Evolutionary conservation across 441 rosid species (phyloP).

Genomic region (Sinapis alba): DNA sequence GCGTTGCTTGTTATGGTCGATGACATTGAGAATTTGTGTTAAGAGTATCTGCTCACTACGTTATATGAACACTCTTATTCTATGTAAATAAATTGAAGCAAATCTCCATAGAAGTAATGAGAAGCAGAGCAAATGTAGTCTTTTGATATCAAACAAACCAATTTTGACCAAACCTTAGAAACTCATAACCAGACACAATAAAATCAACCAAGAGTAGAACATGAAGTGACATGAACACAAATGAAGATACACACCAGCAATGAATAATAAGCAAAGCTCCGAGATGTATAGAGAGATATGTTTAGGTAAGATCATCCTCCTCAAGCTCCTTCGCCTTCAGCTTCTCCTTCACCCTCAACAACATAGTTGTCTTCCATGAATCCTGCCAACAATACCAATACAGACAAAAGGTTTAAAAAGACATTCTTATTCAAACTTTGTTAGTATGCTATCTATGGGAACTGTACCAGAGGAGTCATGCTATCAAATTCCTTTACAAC

Average conservation of each 20-base stretch:
- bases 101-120: slow-evolving; percentile 15
- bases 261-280: slow-evolving; percentile 30
- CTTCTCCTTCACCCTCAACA: slow-evolving; percentile 97
- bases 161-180: slow-evolving; percentile 26
- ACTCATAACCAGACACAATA: slow-evolving; percentile 26
- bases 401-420: neutral
- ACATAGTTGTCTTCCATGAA: slow-evolving; percentile 94
- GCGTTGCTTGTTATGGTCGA: slow-evolving; percentile 64
- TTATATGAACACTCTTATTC: slow-evolving; percentile 1
- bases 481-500: slow-evolving; percentile 92
- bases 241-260: slow-evolving; percentile 36
- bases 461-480: slow-evolving; percentile 92
- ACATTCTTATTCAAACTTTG: neutral
- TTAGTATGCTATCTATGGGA: neutral
- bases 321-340: slow-evolving; percentile 91
- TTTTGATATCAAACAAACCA: slow-evolving; percentile 27
- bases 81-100: neutral
- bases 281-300: slow-evolving; percentile 5
- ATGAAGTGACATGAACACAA: slow-evolving; percentile 15
- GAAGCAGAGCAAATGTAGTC: slow-evolving; percentile 20
- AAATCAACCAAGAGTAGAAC: slow-evolving; percentile 24
- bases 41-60: neutral
- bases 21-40: slow-evolving; percentile 46
- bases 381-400: slow-evolving; percentile 51
- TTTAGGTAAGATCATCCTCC: slow-evolving; percentile 93